Conservation (phyloP, 768 basidiomycete genomes). For the Rubroboletus pulcherrimus region DNA sequence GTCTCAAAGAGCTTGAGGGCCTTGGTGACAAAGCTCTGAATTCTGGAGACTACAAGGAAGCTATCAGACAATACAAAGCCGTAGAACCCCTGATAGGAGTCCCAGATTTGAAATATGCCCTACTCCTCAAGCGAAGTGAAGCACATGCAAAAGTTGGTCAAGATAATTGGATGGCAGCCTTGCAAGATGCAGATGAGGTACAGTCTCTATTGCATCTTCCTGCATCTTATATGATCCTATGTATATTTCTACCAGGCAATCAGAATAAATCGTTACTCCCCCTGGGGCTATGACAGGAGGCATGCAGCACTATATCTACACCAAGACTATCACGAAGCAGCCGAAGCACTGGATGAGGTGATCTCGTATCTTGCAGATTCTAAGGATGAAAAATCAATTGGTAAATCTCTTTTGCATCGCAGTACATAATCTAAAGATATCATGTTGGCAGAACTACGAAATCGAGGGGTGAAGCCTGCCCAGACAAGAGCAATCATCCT, state of each 20-base stretch:
- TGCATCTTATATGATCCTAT: not conserved
- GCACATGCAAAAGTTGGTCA: not conserved
- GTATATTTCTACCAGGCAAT: not conserved
- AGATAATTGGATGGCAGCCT: constrained; percentile 1
- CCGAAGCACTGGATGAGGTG: not conserved
- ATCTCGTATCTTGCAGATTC: not conserved
- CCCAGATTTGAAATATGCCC: not conserved
- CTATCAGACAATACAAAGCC: constrained; percentile 16
- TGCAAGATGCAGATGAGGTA: constrained; percentile 18
- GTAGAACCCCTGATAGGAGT: constrained; percentile 8
- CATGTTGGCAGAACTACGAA: constrained; percentile 4
- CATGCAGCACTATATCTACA: not conserved
- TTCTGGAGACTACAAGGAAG: constrained; percentile 1
- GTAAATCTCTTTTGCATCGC: not conserved
- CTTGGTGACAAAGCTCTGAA: constrained; percentile 9
- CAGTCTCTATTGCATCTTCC: not conserved
- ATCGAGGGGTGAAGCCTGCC: not conserved
- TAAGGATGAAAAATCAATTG: not conserved
- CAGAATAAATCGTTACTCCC: not conserved
- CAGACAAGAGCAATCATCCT: constrained; percentile 1
- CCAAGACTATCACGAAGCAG: not conserved
- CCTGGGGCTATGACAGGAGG: not conserved
- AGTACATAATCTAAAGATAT: not conserved
- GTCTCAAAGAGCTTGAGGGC: constrained; percentile 5
- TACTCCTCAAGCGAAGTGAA: constrained; percentile 15